Conservation (phyloP, 495 filamentous ascomycete genomes). For the Lophiostoma macrostomum region DNA sequence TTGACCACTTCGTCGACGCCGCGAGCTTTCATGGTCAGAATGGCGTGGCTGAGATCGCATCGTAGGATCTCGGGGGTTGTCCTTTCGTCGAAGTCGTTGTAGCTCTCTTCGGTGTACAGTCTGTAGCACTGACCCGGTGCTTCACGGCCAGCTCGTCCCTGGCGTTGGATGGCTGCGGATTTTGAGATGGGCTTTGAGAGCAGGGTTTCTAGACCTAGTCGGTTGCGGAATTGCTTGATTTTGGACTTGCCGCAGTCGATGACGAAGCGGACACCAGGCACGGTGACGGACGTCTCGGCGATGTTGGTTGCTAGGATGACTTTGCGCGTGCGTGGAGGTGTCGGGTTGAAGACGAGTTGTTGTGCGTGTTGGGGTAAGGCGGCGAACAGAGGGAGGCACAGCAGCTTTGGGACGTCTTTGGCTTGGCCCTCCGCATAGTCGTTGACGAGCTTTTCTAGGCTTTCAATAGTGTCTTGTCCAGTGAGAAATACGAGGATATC, state of each 20-base stretch:
- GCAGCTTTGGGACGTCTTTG: constrained; percentile 69
- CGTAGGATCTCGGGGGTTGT: constrained; percentile 88
- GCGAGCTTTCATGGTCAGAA: constrained; percentile 93
- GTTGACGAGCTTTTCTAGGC: constrained; percentile 73
- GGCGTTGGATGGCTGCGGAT: constrained; percentile 87
- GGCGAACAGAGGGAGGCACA: constrained; percentile 69
- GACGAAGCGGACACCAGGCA: constrained; percentile 87
- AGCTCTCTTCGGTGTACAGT: constrained; percentile 82
- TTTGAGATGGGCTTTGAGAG: constrained; percentile 88
- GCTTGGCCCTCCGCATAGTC: constrained; percentile 70
- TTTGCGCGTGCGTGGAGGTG: constrained; percentile 75
- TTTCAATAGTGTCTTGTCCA: constrained; percentile 89
- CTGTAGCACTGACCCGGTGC: constrained; percentile 85
- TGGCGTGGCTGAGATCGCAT: constrained; percentile 76
- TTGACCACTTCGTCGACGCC: constrained; percentile 76
- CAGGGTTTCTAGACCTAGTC: constrained; percentile 84
- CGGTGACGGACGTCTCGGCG: constrained; percentile 95
- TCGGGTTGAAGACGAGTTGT: constrained; percentile 76
- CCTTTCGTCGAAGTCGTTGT: constrained; percentile 62
- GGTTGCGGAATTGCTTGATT: constrained; percentile 82
- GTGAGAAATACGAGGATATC: constrained; percentile 93
- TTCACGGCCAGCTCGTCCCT: constrained; percentile 91
- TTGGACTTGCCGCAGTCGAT: constrained; percentile 94
- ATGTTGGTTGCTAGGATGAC: constrained; percentile 94
- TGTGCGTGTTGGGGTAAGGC: constrained; percentile 74